These are phyloP conservation scores for Tardiomyces blankii DNA, from an alignment of 1,139 yeast genomes.

Conservation along the genomic window DNA sequence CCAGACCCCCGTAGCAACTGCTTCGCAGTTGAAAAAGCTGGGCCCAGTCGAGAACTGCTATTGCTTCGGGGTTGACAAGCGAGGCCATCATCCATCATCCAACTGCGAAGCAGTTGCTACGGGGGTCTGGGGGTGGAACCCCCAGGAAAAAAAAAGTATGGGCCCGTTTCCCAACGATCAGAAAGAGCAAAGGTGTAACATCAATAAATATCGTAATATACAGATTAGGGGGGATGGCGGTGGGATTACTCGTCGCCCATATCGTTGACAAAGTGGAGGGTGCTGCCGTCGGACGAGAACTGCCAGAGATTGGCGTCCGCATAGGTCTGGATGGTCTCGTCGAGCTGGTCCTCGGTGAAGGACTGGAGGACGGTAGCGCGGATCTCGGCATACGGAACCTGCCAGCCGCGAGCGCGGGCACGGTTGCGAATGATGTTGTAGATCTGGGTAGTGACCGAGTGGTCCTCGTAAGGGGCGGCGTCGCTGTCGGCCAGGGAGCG, in stretches of 20 bases:
- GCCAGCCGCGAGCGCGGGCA: constrained; percentile 37
- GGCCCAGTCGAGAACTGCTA: no score
- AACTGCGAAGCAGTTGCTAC: no score
- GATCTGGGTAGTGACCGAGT: constrained; percentile 44
- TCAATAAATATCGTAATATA: no score
- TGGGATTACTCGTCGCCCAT: not conserved
- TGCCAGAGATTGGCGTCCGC: constrained; percentile 69
- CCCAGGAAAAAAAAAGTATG: no score
- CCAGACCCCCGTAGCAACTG: no score
- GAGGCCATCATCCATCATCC: no score
- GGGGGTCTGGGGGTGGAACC: no score
- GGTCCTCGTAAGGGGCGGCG: constrained; percentile 34
- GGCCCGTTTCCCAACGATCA: no score
- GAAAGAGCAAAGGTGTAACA: no score
- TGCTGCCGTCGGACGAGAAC: constrained; percentile 38
- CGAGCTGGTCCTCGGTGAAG: constrained; percentile 68
- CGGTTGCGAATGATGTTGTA: constrained; percentile 47
- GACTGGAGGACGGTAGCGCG: constrained; percentile 76
- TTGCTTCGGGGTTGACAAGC: no score
- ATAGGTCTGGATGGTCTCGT: constrained; percentile 67
- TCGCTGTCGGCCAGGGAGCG: constrained; percentile 57
- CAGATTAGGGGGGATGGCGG: no score
- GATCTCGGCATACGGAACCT: constrained; percentile 41
- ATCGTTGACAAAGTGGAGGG: constrained; percentile 16
- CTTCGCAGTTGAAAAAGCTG: no score